Percentiles rank a stretch among this genome's conserved stretches.
phyloP scores from a whole-genome alignment of 805 yeast genomes.

The Myxozyma melibiosi region DNA sequence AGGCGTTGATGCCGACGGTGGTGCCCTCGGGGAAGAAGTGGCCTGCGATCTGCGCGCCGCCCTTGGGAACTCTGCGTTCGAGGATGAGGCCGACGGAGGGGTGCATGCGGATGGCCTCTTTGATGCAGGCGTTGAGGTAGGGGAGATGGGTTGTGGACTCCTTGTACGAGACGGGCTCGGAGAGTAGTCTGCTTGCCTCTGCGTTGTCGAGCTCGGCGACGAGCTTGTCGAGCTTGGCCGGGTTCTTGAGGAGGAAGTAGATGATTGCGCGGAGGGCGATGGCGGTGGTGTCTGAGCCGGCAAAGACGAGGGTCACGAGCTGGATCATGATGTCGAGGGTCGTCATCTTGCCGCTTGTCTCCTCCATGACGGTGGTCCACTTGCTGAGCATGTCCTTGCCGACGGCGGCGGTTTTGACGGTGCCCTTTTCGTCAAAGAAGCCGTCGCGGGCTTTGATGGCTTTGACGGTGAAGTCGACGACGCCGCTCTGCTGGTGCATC shows the following conservation, averaged over 20 bases:
- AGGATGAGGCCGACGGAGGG: conserved; percentile 8
- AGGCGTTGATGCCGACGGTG: conserved; percentile 65
- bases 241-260: conserved; percentile 5
- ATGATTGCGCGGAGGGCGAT: neutral
- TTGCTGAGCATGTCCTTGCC: conserved; percentile 1
- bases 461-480: neutral
- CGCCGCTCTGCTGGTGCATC: conserved; percentile 7
- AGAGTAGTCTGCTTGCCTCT: neutral
- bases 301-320: neutral
- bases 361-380: neutral
- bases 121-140: conserved; percentile 5
- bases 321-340: neutral
- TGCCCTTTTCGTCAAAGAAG: neutral
- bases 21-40: conserved; percentile 56
- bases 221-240: neutral
- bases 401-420: neutral
- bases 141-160: neutral
- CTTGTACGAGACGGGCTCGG: neutral
- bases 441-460: conserved; percentile 4
- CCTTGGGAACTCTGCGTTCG: conserved; percentile 4
- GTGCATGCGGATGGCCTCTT: conserved; percentile 11
- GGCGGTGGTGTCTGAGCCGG: conserved; percentile 8
- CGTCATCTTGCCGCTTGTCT: conserved; percentile 3
- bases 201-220: conserved; percentile 3
- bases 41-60: conserved; percentile 12